phyloP scores from a whole-genome alignment of 768 basidiomycete genomes.

The Tricholoma bakamatsutake region DNA sequence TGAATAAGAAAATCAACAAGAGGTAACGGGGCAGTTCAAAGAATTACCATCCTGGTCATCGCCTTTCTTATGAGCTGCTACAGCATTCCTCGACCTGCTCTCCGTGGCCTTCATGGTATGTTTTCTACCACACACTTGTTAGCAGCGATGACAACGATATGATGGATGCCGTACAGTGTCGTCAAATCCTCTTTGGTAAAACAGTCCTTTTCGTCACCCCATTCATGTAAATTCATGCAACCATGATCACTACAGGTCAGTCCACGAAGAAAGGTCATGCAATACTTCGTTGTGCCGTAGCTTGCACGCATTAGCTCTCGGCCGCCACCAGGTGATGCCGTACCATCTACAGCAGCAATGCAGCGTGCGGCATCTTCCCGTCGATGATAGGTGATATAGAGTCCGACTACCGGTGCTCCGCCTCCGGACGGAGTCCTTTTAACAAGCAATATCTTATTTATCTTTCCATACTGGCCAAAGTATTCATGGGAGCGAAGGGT shows the following conservation, averaged over 20 bases:
- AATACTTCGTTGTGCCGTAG: conserved; percentile 96
- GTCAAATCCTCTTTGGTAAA: conserved; percentile 96
- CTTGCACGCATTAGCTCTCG: conserved; percentile 89
- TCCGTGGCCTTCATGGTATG: conserved; percentile 91
- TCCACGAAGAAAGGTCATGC: conserved; percentile 90
- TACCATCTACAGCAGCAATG: conserved; percentile 90
- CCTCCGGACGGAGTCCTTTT: conserved; percentile 80
- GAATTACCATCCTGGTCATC: conserved; percentile 51
- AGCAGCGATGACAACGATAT: conserved; percentile 6
- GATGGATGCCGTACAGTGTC: conserved; percentile 56
- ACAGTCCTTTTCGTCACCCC: conserved; percentile 97
- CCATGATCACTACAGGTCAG: conserved; percentile 78
- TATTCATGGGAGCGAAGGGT: conserved; percentile 93
- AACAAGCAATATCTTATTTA: conserved; percentile 88
- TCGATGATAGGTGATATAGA: conserved; percentile 94
- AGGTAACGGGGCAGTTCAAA: conserved; percentile 2
- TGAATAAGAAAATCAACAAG: conserved; percentile 6
- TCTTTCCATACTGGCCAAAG: conserved; percentile 98
- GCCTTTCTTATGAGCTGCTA: conserved; percentile 50
- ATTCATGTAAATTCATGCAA: conserved; percentile 95
- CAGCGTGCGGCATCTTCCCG: conserved; percentile 93
- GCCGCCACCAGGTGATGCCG: conserved; percentile 83
- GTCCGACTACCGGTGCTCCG: conserved; percentile 73
- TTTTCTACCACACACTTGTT: conserved; percentile 47
- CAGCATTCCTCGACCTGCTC: conserved; percentile 46